phyloP scores from a whole-genome alignment of 108 stramenopile genomes.

The Epithemia pelagica region DNA sequence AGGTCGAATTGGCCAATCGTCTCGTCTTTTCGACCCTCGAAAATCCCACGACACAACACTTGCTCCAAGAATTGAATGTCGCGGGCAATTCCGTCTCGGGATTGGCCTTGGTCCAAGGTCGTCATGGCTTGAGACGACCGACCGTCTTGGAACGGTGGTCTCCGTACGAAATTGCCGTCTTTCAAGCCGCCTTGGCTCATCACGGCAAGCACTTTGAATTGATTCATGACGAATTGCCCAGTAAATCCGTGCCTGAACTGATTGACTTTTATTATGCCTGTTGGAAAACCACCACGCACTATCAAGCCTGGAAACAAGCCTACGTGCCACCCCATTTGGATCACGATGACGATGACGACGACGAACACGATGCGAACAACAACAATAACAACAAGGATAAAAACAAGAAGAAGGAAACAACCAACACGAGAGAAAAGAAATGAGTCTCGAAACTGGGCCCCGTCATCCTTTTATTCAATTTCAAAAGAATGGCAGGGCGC shows the following conservation, averaged over 20 bases:
- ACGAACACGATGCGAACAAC: too few relatives aligned
- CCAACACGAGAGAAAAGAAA: too few relatives aligned
- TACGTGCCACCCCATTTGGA: slow-evolving; percentile 13
- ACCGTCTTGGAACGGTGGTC: slow-evolving; percentile 82
- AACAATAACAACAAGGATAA: neutral
- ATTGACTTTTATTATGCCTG: slow-evolving; percentile 93
- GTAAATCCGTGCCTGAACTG: slow-evolving; percentile 81
- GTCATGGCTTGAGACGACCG: slow-evolving; percentile 65
- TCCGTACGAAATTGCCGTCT: slow-evolving; percentile 79
- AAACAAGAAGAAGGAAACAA: too few relatives aligned
- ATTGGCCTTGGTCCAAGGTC: slow-evolving; percentile 3
- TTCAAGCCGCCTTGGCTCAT: slow-evolving; percentile 73
- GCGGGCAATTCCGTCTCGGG: neutral
- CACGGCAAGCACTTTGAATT: slow-evolving; percentile 81
- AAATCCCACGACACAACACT: neutral
- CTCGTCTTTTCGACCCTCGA: neutral
- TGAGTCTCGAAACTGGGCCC: too few relatives aligned
- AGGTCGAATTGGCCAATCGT: neutral
- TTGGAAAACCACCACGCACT: slow-evolving; percentile 95
- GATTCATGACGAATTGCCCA: slow-evolving; percentile 52
- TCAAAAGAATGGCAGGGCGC: too few relatives aligned
- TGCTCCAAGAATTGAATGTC: neutral
- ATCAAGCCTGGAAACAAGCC: slow-evolving; percentile 77
- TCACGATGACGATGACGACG: slow-evolving; percentile 1
- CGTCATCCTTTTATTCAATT: too few relatives aligned